These are phyloP conservation scores for Fusarium oxysporum DNA, from an alignment of 2,329 filamentous ascomycete species.

Conservation along the genomic window DNA sequence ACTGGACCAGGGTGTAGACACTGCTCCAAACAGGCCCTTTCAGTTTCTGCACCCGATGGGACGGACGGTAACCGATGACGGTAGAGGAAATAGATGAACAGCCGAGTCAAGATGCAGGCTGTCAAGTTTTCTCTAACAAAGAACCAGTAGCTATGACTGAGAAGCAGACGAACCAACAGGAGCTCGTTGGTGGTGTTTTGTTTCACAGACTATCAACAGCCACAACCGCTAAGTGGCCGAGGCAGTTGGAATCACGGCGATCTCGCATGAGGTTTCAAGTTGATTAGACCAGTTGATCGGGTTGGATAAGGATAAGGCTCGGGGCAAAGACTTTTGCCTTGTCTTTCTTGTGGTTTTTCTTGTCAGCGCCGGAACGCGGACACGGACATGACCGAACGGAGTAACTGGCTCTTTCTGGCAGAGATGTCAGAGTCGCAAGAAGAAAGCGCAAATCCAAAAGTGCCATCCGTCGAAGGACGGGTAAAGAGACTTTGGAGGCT, in stretches of 20 bases:
- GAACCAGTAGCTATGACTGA: conserved; percentile 9
- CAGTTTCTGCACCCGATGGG: neutral
- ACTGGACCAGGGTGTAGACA: conserved; percentile 16
- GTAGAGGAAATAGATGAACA: neutral
- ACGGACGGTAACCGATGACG: neutral
- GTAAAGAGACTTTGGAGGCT: conserved; percentile 23
- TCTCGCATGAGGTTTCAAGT: conserved; percentile 15
- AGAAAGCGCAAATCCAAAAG: conserved; percentile 23
- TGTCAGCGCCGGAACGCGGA: neutral
- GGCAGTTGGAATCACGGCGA: conserved; percentile 7
- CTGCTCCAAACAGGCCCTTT: neutral
- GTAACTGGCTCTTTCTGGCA: conserved; percentile 7
- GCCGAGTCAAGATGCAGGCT: neutral
- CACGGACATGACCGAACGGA: conserved; percentile 27
- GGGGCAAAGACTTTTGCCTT: neutral
- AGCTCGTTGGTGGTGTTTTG: conserved; percentile 3
- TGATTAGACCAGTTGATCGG: conserved; percentile 4
- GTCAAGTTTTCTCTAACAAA: conserved; percentile 2
- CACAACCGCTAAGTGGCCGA: conserved; percentile 11
- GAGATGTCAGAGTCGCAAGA: conserved; percentile 22
- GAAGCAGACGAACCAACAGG: conserved; percentile 30
- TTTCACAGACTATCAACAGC: conserved; percentile 9
- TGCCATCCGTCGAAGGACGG: conserved; percentile 19
- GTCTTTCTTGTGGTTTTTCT: neutral
- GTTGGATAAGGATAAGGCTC: neutral